Base-by-base conservation (phyloP, 305 asterid genomes). In the Euphrasia arctica region DNA sequence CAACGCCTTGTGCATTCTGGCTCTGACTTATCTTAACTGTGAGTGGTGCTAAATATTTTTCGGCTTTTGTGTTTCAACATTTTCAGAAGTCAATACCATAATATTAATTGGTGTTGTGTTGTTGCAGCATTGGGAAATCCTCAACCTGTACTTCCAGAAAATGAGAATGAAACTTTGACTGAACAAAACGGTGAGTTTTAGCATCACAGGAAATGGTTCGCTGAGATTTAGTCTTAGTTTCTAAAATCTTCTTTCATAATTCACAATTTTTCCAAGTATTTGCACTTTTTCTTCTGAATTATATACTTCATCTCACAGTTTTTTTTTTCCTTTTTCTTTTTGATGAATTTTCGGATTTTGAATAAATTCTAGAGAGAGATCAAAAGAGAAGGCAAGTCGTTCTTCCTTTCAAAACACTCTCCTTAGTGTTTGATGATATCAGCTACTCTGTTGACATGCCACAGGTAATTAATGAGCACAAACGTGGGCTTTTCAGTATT, bases 381-480 rank as follows among this genome's bases (percentile, higher is more conserved):
- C 59, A 2, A 14, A 62, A 18, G 13, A 48, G 29, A 7, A 74
- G 63, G 36, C 80, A 70, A 47, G 58, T 75, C 43, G 32, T 66
- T 73, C 76, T 82, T 48, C 85, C 85, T 28, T 82, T 81, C 47
- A 73, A 79, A 36, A 80, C 79, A 36, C 88, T 78, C 66, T 70
- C 69, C 14, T 72, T 84, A n/a, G 67, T 72, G 4, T 85, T 82
- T 59, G 72, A 71, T 48, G 81, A 72, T n/a, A 56, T 85, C 67
- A 72, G 42, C 74, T 85, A 85, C 70, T 81, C 83, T 2, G 79
- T 79, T 4, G 85, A 81, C 74, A 79, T 81, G 79, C 90, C 90
- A 15, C 79, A 64, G 73, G 85, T 79, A 64, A 63, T 31, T 62
- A 14, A 25, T 25, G 27, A 1, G 27, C 27, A 0, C 27, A 25